Percentiles rank a stretch among this genome's conserved stretches.
Evolutionary conservation across 2,329 filamentous ascomycete genomes (phyloP).

Genomic region (Fusarium incarnatum): DNA sequence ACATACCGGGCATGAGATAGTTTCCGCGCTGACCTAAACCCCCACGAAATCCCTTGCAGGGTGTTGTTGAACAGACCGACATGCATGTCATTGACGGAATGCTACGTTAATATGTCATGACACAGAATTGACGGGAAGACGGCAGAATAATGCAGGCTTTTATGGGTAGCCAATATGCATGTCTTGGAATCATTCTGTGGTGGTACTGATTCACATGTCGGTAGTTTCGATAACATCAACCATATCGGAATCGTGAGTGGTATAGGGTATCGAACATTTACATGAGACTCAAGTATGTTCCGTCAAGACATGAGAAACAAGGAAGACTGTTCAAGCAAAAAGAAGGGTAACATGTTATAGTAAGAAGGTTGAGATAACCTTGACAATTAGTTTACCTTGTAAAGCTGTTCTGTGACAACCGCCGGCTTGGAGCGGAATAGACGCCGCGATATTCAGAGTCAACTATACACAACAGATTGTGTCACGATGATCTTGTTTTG

Average conservation of each 20-base stretch:
- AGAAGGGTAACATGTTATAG: neutral
- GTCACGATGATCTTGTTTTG: constrained; percentile 76
- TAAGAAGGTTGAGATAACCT: neutral
- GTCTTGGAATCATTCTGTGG: constrained; percentile 58
- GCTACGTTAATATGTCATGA: constrained; percentile 90
- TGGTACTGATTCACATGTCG: constrained; percentile 63
- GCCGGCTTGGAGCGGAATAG: neutral
- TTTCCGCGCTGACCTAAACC: constrained; percentile 48
- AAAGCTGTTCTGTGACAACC: neutral
- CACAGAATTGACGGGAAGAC: constrained; percentile 85
- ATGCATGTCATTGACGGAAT: constrained; percentile 80
- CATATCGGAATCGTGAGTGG: constrained; percentile 55
- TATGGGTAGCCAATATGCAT: constrained; percentile 59
- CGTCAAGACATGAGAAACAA: neutral
- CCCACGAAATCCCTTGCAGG: constrained; percentile 80
- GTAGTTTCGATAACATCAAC: constrained; percentile 65
- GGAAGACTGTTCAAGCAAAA: neutral
- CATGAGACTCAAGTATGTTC: neutral
- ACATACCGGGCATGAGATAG: neutral
- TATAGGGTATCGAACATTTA: neutral
- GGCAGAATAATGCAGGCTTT: constrained; percentile 82
- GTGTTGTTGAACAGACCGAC: constrained; percentile 77
- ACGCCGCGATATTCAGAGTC: neutral
- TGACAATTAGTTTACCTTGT: neutral
- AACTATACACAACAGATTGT: constrained; percentile 70